Evolutionary conservation across 169 alveolate genomes (phyloP), one percentile per base, ranked within the genome.

Genomic region (Eimeria falciformis): DNA sequence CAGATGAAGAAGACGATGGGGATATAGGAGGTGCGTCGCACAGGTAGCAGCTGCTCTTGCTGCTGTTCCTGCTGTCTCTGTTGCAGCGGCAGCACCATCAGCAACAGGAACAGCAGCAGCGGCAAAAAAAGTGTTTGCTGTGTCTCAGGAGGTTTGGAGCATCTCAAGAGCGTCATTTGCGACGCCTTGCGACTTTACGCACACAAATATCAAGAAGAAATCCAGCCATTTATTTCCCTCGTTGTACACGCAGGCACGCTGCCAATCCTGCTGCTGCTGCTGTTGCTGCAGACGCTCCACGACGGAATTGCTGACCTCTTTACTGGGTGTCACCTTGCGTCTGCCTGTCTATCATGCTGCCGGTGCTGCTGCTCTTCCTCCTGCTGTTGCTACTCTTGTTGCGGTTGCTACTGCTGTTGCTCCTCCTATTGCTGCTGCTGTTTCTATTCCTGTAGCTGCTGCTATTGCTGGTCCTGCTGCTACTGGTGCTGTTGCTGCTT

Each of bases 121-220:
- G 62, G 37, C 79, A 68, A 33, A 68, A 33, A 27, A 29, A 29
- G 7, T 68, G 79, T 68, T 68, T 33, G 21, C 79, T 78, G 21
- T 78, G 78, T 17, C 21, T 45, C 93, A 90, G 94, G 87, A 3
- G 27, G 23, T 18, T 12, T 62, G 50, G 91, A 90, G 82, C n/a
- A 53, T 21, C 45, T 90, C 47, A n/a, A 25, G 65, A 66, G 78
- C 65, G 81, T 37, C n/a, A 47, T 90, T 7, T 78, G 88, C 66
- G 29, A 17, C 27, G 50, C 43, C 66, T 50, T 75, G 83, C 77
- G 37, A 21, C 85, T 90, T 12, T 90, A 90, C 66, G 29, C 91
- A 11, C 71, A 90, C 91, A 90, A 90, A 37, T 90, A 90, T 53
- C 94, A 90, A 37, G 94, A 90, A 47, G 94, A 90, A 33, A 71